These are phyloP conservation scores for Pseudogymnoascus sp. DNA, from an alignment of 2,329 filamentous ascomycete species.

Conservation along the genomic window DNA sequence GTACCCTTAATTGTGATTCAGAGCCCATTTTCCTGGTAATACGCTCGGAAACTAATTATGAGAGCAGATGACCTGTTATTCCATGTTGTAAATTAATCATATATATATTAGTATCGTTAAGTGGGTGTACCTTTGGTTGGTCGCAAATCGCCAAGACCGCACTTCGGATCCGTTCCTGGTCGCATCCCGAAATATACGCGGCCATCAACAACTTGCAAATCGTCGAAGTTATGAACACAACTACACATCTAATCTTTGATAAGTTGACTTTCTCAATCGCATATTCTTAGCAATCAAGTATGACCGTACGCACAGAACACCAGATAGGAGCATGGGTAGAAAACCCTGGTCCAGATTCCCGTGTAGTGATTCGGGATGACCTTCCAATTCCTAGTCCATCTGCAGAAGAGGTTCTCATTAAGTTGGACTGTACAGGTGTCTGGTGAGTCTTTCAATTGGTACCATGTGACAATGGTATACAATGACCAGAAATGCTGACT, in stretches of 20 bases:
- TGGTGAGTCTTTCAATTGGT: background rate
- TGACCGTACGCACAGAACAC: background rate
- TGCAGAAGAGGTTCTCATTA: background rate
- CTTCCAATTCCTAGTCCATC: background rate
- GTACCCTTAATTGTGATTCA: background rate
- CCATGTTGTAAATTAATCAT: background rate
- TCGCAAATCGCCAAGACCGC: background rate
- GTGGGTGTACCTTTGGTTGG: background rate
- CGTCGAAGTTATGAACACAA: background rate
- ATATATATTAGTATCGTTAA: background rate
- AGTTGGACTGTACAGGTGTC: background rate
- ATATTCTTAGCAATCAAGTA: background rate
- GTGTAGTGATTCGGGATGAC: background rate
- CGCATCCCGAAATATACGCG: background rate
- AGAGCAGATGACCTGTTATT: background rate
- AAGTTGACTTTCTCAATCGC: background rate
- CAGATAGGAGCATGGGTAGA: slow-evolving; percentile 7
- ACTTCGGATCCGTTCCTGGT: background rate
- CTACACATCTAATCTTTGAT: background rate
- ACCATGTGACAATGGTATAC: background rate
- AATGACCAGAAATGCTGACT: background rate
- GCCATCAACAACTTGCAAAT: background rate
- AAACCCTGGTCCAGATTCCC: background rate
- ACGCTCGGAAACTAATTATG: background rate
- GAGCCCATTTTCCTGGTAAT: background rate